Base-by-base conservation (phyloP, 2,329 filamentous ascomycete genomes). In the Exophiala xenobiotica region DNA sequence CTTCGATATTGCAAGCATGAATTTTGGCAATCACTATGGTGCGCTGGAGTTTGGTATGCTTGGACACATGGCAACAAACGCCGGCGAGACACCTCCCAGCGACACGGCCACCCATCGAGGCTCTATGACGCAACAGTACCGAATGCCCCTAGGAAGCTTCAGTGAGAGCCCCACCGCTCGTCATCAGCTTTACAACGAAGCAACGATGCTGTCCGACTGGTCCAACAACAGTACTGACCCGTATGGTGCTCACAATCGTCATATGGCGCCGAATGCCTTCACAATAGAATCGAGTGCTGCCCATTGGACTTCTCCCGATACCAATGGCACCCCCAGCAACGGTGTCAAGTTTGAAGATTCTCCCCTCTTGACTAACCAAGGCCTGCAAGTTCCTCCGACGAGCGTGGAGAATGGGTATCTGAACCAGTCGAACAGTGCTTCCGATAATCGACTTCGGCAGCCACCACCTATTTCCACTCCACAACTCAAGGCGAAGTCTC, bases 41-140 rank as follows among this genome's bases (percentile, higher is more conserved):
- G 92, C 91, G 14, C 79, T 96, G 68, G 93, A 97, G 69, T 96
- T 97, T 68, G 88, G 90, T 47, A 96, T 97, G 81, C 81, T 99
- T 0, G 90, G 90, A 22, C 92, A 97, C 68, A 95, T 99, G 88
- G 90, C 89, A 53, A 90, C 88, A n/a, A 88, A 88, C 11, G 87
- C 88, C 11, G 87, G 84, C n/a, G 88, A 93, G 61, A 88, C 84
- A 12, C 83, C 86, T 5, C 82, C 86, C 4, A 82, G 83, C 48
- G 88, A 93, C 49, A 72, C 68, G 16, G 67, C 66, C 42, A 74
- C 70, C n/a, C 70, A 73, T 37, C 67, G 71, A 56, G 72, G 72
- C n/a, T 75, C 73, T 33, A 70, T 75, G 56, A 67, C 70, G 48
- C 55, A 53, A 31, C 73, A 68, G 59, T 73, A 64, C 65, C 70